Evolutionary conservation across 768 basidiomycete genomes (phyloP).

Genomic region (Naganishia randhawae): DNA sequence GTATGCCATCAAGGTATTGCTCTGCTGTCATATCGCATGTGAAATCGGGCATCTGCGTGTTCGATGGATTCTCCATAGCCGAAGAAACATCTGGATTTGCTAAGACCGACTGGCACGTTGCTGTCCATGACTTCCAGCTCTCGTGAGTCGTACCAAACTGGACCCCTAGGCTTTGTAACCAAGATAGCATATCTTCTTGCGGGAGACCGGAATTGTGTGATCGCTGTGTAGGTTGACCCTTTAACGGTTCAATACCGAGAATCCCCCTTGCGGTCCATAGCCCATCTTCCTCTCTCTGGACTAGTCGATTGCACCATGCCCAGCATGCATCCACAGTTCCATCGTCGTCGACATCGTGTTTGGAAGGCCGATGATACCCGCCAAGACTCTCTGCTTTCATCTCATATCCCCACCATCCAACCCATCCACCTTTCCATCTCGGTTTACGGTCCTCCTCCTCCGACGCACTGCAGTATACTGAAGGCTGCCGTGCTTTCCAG

Average conservation of each 20-base stretch:
- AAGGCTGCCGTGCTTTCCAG: conserved; percentile 20
- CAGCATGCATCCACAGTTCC: conserved; percentile 41
- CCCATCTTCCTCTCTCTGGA: conserved; percentile 38
- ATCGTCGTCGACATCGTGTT: conserved; percentile 20
- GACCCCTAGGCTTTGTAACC: conserved; percentile 34
- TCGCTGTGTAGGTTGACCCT: neutral
- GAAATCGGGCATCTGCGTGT: conserved; percentile 37
- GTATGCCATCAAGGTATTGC: conserved; percentile 66
- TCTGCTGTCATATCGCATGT: conserved; percentile 32
- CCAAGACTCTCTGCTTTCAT: conserved; percentile 50
- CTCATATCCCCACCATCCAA: conserved; percentile 51
- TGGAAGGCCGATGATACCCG: conserved; percentile 36
- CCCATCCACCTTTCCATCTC: conserved; percentile 48
- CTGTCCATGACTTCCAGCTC: conserved; percentile 30
- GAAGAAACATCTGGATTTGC: neutral
- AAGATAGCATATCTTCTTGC: conserved; percentile 32
- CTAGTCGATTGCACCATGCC: conserved; percentile 41
- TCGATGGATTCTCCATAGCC: neutral
- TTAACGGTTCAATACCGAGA: conserved; percentile 11
- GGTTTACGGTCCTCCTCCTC: conserved; percentile 22
- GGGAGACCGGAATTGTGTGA: neutral
- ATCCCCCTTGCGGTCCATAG: conserved; percentile 43
- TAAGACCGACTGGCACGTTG: neutral
- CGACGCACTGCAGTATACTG: neutral
- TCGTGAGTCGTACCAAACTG: conserved; percentile 22